Base-by-base conservation (phyloP, 805 yeast genomes). In the Sugiyamaella americana region DNA sequence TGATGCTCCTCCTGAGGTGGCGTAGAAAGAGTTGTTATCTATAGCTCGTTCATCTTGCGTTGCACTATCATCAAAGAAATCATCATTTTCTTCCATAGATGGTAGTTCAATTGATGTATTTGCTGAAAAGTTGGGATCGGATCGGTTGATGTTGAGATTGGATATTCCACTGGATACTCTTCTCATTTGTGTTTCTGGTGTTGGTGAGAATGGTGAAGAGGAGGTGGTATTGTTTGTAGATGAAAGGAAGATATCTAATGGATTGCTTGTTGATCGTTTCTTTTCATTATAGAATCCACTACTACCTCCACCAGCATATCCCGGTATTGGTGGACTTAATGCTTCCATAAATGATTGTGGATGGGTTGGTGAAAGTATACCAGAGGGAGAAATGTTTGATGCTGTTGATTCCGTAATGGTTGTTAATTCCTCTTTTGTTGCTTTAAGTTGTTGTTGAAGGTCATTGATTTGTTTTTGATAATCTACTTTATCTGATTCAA, bases 161-260 rank as follows among this genome's bases (percentile, higher is more conserved):
- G 20, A 40, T 8, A 8, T 16, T 17, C 43, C 10, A 4, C 6
- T n/a, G 24, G 35, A 13, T n/a, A 13, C 13, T 13, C 21, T 13
- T 38, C 41, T 13, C 20, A 20, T 18, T 20, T 38, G 24, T 21
- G 50, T 56, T n/a, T 50, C 50, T 36, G 49, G 40, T 29, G 47
- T 47, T 19, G 57, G 51, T 1, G 60, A 50, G 6, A 50, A 51
- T 45, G 35, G 45, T 26, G 21, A 26, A 8, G 32, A 13, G 8
- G 32, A 26, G 13, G 11, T 26, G 11, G 13, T 8, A 13, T 13
- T 26, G 32, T 26, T 26, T 8, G 32, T 26, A 8, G 8, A 13
- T 26, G 46, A 43, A 13, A 43, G 30, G 18, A 35, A 43, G 22
- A 36, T 43, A 16, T 43, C 46, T 16, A 43, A 23, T 13, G 41